Base-by-base conservation (phyloP, 306 rosid species). In the Lagenaria siceraria region DNA sequence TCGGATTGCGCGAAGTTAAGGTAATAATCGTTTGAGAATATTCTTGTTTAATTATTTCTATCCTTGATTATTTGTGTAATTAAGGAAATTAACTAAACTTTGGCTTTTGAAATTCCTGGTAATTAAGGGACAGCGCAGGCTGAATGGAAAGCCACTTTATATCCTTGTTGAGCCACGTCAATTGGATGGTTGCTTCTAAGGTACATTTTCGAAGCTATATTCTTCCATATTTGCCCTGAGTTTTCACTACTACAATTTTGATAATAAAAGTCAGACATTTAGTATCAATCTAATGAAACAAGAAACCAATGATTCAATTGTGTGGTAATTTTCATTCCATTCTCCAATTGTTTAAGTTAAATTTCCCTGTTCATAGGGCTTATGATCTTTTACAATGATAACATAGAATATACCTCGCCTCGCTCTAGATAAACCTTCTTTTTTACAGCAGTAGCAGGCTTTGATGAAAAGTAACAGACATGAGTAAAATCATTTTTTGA, bases 1-100 rank as follows among this genome's bases (percentile, higher is more conserved):
- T 96, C 31, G 99, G 99, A 58, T 87, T 96, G 82, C 99, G 93
- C 7, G 97, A 92, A 79, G 92, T 78, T 27, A 90, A 95, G 96
- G 98, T 49, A 49, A 5, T 95, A 89, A 76, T 54, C 52, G 53
- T 76, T 49, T 36, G 40, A 46, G 52, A 46, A 46, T 46, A 46
- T 2, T 49, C 54, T 49, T 1, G 4, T 49, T 49, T 49, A 49
- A 1, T 49, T 49, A 14, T 13, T 13, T 48, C 18, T 14, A 48
- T 48, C 49, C 4, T 43, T 11, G 1, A 49, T 49, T 49, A 69
- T 0, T 71, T 48, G 0, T 14, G n/a, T 43, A 13, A 25, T 48
- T 24, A 71, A n/a, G n/a, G n/a, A n/a, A 13, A 25, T 25, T 24
- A 71, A 71, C 48, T 40, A 5, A n/a, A 66, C 13, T 71, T 71